phyloP scores from a whole-genome alignment of 306 rosid genomes.

The Pyrus bretschneideri region DNA sequence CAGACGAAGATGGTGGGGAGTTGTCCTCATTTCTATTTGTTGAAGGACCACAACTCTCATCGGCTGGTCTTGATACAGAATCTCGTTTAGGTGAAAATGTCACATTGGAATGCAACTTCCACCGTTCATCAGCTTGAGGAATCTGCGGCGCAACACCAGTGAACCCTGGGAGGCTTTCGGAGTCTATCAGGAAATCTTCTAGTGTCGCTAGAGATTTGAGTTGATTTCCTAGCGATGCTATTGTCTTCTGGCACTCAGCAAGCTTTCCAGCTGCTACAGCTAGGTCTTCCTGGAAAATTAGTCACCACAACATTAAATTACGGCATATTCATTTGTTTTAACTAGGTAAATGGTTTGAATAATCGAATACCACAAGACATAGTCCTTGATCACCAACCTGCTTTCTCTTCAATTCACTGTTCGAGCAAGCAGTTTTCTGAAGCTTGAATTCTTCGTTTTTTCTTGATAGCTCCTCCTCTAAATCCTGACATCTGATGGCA shows the following conservation, averaged over 20 bases:
- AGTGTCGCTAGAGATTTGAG: constrained; percentile 74
- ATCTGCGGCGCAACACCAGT: constrained; percentile 36
- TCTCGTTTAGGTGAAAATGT: constrained; percentile 70
- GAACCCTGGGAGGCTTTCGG: constrained; percentile 48
- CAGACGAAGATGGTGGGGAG: constrained; percentile 43
- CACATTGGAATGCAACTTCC: constrained; percentile 56
- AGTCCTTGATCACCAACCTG: constrained; percentile 49
- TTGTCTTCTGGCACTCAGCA: constrained; percentile 89
- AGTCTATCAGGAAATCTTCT: constrained; percentile 81
- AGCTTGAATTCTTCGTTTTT: constrained; percentile 45
- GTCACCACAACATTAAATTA: constrained; percentile 5
- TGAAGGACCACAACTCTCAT: constrained; percentile 31
- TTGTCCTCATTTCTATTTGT: constrained; percentile 34
- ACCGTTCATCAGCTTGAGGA: constrained; percentile 35
- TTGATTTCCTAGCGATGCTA: constrained; percentile 87
- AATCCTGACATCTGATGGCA: constrained; percentile 36
- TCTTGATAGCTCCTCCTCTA: constrained; percentile 57
- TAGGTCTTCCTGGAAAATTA: constrained; percentile 64
- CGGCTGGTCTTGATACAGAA: constrained; percentile 29
- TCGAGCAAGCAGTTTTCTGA: constrained; percentile 34
- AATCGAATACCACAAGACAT: background rate
- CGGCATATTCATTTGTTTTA: background rate
- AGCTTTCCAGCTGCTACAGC: constrained; percentile 87
- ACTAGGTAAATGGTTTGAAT: constrained; percentile 2
- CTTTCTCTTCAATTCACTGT: constrained; percentile 59